Percentiles rank a stretch among this genome's conserved stretches.
These are phyloP conservation scores for Micractinium sp. DNA, from an alignment of 139 green algal genomes.

Conservation along the genomic window DNA sequence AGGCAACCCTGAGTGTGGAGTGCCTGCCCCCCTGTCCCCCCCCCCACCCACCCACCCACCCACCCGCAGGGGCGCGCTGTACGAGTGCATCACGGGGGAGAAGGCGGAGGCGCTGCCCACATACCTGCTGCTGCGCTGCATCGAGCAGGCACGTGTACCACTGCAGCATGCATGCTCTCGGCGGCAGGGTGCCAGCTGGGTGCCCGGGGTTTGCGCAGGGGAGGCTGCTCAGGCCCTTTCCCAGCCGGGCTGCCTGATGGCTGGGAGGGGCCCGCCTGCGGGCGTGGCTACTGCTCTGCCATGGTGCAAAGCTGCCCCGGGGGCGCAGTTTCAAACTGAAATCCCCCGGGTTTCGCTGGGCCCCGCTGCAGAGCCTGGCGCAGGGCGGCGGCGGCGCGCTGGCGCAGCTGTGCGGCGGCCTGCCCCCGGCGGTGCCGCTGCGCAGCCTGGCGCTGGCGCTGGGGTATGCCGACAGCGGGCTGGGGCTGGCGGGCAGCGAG, in stretches of 20 bases:
- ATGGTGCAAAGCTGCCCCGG: neutral
- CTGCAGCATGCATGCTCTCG: neutral
- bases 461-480: constrained; percentile 39
- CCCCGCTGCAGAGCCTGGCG: neutral
- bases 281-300: neutral
- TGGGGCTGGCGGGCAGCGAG: constrained; percentile 5
- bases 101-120: constrained; percentile 58
- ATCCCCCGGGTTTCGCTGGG: too few species aligned
- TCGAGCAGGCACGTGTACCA: constrained; percentile 26
- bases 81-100: constrained; percentile 77
- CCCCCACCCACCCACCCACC: neutral
- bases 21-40: too few species aligned
- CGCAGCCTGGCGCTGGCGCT: constrained; percentile 55
- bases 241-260: neutral
- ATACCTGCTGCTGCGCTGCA: constrained; percentile 67
- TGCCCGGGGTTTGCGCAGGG: neutral
- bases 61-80: constrained; percentile 45
- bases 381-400: neutral
- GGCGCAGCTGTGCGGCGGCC: constrained; percentile 2
- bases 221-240: neutral
- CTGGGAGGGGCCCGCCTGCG: neutral
- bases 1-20: too few species aligned
- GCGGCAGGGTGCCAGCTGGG: too few species aligned
- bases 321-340: too few species aligned
- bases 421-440: constrained; percentile 45